Base-by-base conservation (phyloP, 306 rosid species). In the Hippophae tibetana region DNA sequence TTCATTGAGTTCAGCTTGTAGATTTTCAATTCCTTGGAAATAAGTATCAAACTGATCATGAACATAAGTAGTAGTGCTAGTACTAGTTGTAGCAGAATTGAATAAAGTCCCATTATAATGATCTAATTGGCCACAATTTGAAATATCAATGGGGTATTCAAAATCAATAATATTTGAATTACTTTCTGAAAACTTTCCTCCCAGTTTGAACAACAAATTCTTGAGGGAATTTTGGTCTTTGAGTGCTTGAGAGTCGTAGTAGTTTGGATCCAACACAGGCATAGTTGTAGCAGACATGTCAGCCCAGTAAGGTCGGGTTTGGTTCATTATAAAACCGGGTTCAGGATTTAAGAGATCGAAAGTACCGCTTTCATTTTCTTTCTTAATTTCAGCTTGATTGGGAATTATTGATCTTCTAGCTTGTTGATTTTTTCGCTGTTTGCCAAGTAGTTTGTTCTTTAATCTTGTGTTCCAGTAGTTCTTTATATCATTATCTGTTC, bases 401-500 rank as follows among this genome's bases (percentile, higher is more conserved):
- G 38, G 38, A 31, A 31, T 31, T 31, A 31, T 31, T 31, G 68
- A 42, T 14, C 55, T 46, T 40, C 89, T 72, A 52, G 76, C 77
- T 61, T 78, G 75, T 8, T 87, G 89, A 23, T 83, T 80, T 60
- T 73, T 85, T 45, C 86, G 82, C 65, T 88, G 95, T 64, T 75
- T 85, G 0, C 88, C 99, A 9, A 83, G 65, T 5, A 88, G 95
- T 90, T 92, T 92, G 75, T 92, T 92, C 90, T 89, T 92, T 72
- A 92, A 69, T 76, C 84, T 86, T 0, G 99, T 92, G 76, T 92
- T 92, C 99, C 99, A 92, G 69, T 92, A 92, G 57, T 92, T 92
- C 84, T 92, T 92, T 57, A 92, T 88, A 57, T 92, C 99, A 54
- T 92, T 92, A 63, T 92, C 99, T 0, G 99, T 92, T 60, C 99